A percentile compares a stretch with the other conserved stretches of the same genome.
phyloP scores from a whole-genome alignment of 176 grass and related monocot genomes.

The Triticum urartu region DNA sequence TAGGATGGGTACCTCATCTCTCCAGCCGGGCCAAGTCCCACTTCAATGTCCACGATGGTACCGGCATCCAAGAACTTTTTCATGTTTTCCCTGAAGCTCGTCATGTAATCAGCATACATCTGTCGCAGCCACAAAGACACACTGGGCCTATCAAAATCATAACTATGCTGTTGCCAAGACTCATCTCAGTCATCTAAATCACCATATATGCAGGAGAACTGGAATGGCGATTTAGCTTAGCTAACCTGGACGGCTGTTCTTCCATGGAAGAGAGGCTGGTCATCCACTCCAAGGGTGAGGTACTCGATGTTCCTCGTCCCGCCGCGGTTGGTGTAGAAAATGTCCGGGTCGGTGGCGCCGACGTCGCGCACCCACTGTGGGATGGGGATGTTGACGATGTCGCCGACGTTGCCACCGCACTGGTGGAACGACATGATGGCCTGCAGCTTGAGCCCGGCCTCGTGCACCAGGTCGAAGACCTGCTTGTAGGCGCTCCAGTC shows the following conservation, averaged over 20 bases:
- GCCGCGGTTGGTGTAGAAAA: conserved; percentile 73
- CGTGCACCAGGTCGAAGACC: conserved; percentile 63
- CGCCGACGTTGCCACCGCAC: conserved; percentile 80
- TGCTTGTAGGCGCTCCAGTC: conserved; percentile 74
- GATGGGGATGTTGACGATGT: conserved; percentile 66
- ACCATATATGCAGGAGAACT: background rate
- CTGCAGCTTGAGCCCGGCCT: conserved; percentile 76
- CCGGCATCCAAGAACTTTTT: conserved; percentile 60
- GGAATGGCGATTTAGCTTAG: background rate
- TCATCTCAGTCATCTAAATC: background rate
- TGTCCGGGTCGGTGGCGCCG: conserved; percentile 39
- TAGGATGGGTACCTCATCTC: conserved; percentile 96
- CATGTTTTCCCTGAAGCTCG: conserved; percentile 86
- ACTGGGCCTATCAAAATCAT: background rate
- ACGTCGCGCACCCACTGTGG: conserved; percentile 57
- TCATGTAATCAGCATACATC: conserved; percentile 89
- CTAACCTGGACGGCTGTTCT: conserved; percentile 79
- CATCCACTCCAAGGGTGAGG: conserved; percentile 73
- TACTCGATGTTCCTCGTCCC: conserved; percentile 69
- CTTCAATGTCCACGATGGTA: conserved; percentile 79
- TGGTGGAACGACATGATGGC: conserved; percentile 94
- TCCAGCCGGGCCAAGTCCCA: conserved; percentile 80
- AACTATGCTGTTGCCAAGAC: background rate
- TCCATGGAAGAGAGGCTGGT: conserved; percentile 67
- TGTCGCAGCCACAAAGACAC: conserved; percentile 29